Evolutionary conservation across 192 early-diverging fungal genomes (phyloP), one percentile per base, ranked within the genome.

Genomic region (Funneliformis geosporum): DNA sequence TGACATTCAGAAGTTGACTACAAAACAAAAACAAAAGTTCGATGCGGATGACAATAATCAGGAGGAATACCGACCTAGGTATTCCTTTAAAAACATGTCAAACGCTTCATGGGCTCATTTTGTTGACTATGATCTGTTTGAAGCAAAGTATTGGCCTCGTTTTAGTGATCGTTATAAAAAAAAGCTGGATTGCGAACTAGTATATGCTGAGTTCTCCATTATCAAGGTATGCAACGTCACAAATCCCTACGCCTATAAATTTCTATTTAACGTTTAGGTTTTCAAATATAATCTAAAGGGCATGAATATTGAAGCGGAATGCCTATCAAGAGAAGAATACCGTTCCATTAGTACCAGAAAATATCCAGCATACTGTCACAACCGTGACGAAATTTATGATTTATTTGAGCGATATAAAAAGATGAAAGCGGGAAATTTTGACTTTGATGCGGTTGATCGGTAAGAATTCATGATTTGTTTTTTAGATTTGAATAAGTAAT

Each of bases 291-390:
- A 67, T 47, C 71, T 27, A n/a, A 73, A 5, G 71, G 4, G 33
- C 33, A 33, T 33, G 33, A 33, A 33, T 33, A 33, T 33, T 33
- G 33, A 33, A 33, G 33, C 33, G 5, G 46, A 25, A 9, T n/a
- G 27, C 25, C 28, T 73, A 73, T 73, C 46, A 73, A 73, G 71
- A 33, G 71, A 73, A 4, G 71, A 55, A 38, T 73, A 73, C 23
- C 46, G 14, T 9, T 23, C 18, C 4, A 50, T 33, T 2, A 33
- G 33, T 33, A 33, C 33, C 33, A 33, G 33, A 33, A 33, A 33
- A 33, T 33, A 33, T 2, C 33, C 33, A 33, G 2, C 33, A 33
- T 33, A 2, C 33, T 33, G 33, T 33, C 33, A 33, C 33, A 33
- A 33, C 33, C 33, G 33, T 33, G 33, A 33, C 33, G 33, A 33